Evolutionary conservation across 2,329 filamentous ascomycete species (phyloP).

Genomic region (Stagonosporopsis rhizophila): DNA sequence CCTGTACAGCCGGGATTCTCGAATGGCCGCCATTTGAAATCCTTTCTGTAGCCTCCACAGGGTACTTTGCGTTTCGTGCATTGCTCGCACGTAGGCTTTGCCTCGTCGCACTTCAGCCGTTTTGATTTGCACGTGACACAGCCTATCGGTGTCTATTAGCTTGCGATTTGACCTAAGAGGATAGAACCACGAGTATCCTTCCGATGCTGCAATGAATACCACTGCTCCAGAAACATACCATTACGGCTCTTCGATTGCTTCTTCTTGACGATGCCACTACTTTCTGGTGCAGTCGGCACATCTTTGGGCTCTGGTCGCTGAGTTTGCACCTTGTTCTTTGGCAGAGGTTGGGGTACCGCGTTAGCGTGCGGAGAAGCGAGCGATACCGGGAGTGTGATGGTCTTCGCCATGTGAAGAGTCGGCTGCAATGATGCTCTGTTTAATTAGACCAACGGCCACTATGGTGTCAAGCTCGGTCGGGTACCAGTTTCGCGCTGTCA

Average conservation of each 20-base stretch:
- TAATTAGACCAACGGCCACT: slow-evolving; percentile 5
- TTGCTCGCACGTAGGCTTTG: slow-evolving; percentile 71
- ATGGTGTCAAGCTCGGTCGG: slow-evolving; percentile 1
- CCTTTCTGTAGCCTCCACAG: slow-evolving; percentile 76
- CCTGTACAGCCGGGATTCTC: slow-evolving; percentile 66
- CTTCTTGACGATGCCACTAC: slow-evolving; percentile 60
- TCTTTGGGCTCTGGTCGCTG: slow-evolving; percentile 35
- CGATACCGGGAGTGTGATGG: neutral
- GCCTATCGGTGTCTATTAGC: slow-evolving; percentile 54
- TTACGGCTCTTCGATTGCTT: slow-evolving; percentile 80
- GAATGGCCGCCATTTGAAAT: slow-evolving; percentile 77
- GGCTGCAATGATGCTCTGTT: slow-evolving; percentile 26
- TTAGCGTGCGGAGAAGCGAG: slow-evolving; percentile 20
- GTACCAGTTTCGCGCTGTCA: slow-evolving; percentile 16
- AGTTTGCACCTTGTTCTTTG: neutral
- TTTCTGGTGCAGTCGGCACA: slow-evolving; percentile 35
- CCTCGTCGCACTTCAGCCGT: slow-evolving; percentile 76
- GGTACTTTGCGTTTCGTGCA: slow-evolving; percentile 69
- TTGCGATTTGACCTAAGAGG: neutral
- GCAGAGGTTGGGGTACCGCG: neutral
- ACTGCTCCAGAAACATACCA: slow-evolving; percentile 58
- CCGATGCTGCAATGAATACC: no score
- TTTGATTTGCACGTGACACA: slow-evolving; percentile 78
- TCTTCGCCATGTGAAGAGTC: slow-evolving; percentile 27
- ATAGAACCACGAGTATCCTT: neutral